Evolutionary conservation across 768 basidiomycete species (phyloP).

Genomic region (Mycena rosella): DNA sequence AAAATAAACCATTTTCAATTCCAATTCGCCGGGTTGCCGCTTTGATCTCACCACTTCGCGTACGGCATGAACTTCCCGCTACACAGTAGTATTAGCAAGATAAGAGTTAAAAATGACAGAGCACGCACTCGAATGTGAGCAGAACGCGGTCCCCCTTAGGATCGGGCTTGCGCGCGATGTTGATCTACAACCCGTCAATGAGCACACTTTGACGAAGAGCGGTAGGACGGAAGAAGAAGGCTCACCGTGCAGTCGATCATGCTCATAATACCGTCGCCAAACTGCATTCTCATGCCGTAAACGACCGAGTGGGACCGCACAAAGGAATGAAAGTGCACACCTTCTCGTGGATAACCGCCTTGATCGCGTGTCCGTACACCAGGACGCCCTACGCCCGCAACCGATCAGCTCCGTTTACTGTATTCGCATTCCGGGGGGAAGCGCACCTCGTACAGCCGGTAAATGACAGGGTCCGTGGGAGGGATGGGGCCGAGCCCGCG

Average conservation of each 20-base stretch:
- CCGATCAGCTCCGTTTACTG: no score
- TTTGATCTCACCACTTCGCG: background rate
- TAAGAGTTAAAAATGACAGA: background rate
- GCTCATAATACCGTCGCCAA: conserved; percentile 91
- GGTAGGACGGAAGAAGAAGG: background rate
- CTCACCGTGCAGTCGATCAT: conserved; percentile 83
- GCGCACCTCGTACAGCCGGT: conserved; percentile 82
- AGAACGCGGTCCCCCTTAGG: conserved; percentile 86
- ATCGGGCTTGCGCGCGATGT: conserved; percentile 75
- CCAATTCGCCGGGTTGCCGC: no score
- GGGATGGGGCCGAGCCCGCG: conserved; percentile 78
- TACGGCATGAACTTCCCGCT: background rate
- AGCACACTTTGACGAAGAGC: background rate
- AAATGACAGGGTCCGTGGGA: conserved; percentile 84
- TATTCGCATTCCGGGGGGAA: no score
- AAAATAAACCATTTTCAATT: no score
- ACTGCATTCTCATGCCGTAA: conserved; percentile 55
- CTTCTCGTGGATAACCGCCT: conserved; percentile 87
- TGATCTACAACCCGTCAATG: conserved; percentile 44
- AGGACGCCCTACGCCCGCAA: conserved; percentile 63
- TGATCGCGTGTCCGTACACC: conserved; percentile 86
- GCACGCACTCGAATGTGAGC: conserved; percentile 82
- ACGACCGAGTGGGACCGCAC: background rate
- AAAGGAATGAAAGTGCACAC: conserved; percentile 43
- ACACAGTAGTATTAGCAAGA: background rate